Evolutionary conservation across 495 filamentous ascomycete species (phyloP), one percentile per base, ranked within the genome.

Genomic region (Podospora pseudopauciseta): DNA sequence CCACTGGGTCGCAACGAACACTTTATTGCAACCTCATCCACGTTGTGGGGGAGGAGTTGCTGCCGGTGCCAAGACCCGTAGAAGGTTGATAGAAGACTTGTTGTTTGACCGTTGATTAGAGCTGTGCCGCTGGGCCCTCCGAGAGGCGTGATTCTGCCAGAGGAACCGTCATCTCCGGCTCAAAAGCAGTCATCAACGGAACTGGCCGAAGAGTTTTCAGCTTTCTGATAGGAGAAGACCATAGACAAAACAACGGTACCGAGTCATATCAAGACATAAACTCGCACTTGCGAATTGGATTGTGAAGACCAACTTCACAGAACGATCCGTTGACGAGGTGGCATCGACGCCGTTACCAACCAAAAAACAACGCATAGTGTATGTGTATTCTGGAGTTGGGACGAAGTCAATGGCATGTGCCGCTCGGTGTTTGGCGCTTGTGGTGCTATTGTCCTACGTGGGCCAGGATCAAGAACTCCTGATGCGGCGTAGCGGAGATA

Each of bases 101-200:
- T 3, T 44, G 66, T 60, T 23, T 56, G 39, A 28, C 30, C 26
- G 54, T 63, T 27, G 39, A 53, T 55, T 20, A 13, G 59, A 32
- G 54, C 62, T 65, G 67, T 65, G 67, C 67, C 67, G 62, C 55
- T 65, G 56, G 67, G 32, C 44, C 39, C 62, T 9, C 67, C 62
- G 67, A 65, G n/a, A 34, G 54, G 27, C 16, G 5, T 19, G 32
- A n/a, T 28, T 32, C 23, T 57, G 26, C 15, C 3, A 13, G 39
- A 49, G 9, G 39, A 49, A 58, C 23, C 55, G n/a, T 58, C 55
- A 58, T 58, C 55, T 58, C 55, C 55, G 23, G 9, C 39, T 49
- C 39, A 16, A 49, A 5, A 49, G 9, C 39, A 49, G 39, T 49
- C 39, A 49, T 6, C 39, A 49, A 18, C 39, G 39, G 39, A 54